Conservation (phyloP, 768 basidiomycete genomes). For the Kwoniella mangroviensis region DNA sequence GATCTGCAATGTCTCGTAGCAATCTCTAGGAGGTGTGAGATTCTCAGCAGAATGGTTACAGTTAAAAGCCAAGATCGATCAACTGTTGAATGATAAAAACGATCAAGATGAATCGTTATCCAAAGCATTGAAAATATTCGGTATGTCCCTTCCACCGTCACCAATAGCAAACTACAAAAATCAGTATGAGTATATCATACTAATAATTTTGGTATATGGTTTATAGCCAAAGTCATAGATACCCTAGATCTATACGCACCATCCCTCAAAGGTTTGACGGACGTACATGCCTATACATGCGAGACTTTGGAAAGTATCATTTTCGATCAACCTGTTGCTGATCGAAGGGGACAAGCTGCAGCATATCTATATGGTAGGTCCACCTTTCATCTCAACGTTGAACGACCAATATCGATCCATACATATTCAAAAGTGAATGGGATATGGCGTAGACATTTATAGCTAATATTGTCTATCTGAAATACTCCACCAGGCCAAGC, state of each 20-base stretch:
- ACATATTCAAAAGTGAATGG: not conserved
- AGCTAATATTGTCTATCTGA: not conserved
- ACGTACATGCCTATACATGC: constrained; percentile 42
- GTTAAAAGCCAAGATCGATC: constrained; percentile 28
- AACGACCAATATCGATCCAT: not conserved
- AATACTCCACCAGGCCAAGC: constrained; percentile 39
- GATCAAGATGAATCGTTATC: constrained; percentile 24
- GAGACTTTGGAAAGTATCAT: constrained; percentile 40
- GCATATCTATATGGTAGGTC: constrained; percentile 37
- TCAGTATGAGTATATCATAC: too few species aligned
- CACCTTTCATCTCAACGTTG: not conserved
- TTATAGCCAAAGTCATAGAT: constrained; percentile 44
- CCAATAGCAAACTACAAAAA: too few species aligned
- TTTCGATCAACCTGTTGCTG: constrained; percentile 31
- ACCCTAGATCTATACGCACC: constrained; percentile 45
- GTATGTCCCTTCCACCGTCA: constrained; percentile 14
- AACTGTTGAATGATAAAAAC: constrained; percentile 18
- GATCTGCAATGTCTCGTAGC: not conserved
- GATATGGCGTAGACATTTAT: not conserved
- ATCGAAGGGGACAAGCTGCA: constrained; percentile 26
- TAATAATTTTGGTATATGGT: not conserved
- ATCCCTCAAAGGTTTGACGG: constrained; percentile 40
- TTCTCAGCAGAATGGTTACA: constrained; percentile 36
- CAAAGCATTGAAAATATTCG: constrained; percentile 36
- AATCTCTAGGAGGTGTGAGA: constrained; percentile 32